A percentile compares a stretch with the other conserved stretches of the same genome.
Conservation (phyloP, 1,139 yeast genomes). For the Pichia sp. region DNA sequence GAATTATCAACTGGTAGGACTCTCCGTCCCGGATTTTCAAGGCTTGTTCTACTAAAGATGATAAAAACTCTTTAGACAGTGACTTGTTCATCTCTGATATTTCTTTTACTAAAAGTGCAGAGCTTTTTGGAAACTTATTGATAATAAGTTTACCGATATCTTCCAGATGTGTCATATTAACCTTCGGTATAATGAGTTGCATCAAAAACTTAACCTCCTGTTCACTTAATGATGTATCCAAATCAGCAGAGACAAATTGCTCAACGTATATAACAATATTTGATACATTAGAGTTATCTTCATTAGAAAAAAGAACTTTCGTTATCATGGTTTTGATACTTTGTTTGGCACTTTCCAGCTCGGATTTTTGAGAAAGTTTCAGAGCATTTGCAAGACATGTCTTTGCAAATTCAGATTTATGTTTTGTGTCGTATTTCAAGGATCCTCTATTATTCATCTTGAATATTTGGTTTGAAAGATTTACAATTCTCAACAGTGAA, state of each 20-base stretch:
- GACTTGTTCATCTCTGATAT: slow-evolving; percentile 22
- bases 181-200: slow-evolving; percentile 15
- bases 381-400: slow-evolving; percentile 20
- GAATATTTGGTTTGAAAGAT: slow-evolving; percentile 14
- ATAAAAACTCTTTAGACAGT: slow-evolving; percentile 22
- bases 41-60: slow-evolving; percentile 19
- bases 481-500: slow-evolving; percentile 4
- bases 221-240: too few species aligned
- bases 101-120: slow-evolving; percentile 17
- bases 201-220: slow-evolving; percentile 14
- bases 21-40: slow-evolving; percentile 4
- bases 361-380: slow-evolving; percentile 3
- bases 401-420: slow-evolving; percentile 19
- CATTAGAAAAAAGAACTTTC: slow-evolving; percentile 19
- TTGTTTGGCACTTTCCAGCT: not conserved
- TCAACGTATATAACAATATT: slow-evolving; percentile 18
- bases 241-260: slow-evolving; percentile 18
- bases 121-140: slow-evolving; percentile 14
- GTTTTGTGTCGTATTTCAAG: slow-evolving; percentile 21
- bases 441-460: slow-evolving; percentile 20
- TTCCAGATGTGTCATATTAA: slow-evolving; percentile 18
- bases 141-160: slow-evolving; percentile 16
- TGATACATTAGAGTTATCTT: slow-evolving; percentile 2
- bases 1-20: slow-evolving; percentile 13
- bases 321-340: slow-evolving; percentile 14